phyloP scores from a whole-genome alignment of 2,329 filamentous ascomycete genomes.

The Chaetomium strumarium region DNA sequence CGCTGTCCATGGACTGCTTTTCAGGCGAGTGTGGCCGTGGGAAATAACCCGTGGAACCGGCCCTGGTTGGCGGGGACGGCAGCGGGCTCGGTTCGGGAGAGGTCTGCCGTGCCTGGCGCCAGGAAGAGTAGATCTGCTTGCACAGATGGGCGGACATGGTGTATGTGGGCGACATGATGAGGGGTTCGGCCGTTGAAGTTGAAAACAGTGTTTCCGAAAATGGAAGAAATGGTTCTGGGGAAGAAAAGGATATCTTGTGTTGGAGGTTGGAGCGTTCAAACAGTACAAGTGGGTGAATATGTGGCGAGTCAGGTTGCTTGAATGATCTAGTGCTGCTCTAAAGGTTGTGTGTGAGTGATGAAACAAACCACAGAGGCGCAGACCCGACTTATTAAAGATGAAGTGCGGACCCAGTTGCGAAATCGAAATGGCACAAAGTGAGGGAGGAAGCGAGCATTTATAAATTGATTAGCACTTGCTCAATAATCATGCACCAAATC shows the following conservation, averaged over 20 bases:
- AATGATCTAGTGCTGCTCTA: no score
- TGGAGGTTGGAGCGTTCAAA: neutral
- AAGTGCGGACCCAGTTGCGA: neutral
- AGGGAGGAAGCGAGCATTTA: neutral
- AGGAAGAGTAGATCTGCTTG: conserved; percentile 56
- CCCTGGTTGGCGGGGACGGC: conserved; percentile 25
- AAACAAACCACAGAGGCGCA: neutral
- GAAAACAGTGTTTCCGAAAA: neutral
- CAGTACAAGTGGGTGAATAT: no score
- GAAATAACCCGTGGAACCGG: conserved; percentile 28
- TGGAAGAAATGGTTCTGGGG: neutral
- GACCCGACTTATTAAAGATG: no score
- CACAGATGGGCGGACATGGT: conserved; percentile 57
- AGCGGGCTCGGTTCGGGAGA: conserved; percentile 30
- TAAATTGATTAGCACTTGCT: neutral
- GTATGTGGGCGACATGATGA: conserved; percentile 52
- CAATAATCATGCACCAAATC: neutral
- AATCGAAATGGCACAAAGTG: neutral
- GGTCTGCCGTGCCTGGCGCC: conserved; percentile 45
- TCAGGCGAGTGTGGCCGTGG: conserved; percentile 35
- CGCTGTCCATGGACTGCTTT: conserved; percentile 45
- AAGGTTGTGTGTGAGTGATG: neutral
- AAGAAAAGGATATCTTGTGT: neutral
- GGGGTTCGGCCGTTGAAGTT: neutral
- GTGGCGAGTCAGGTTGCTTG: no score